These are phyloP conservation scores for Aegilops speltoides DNA, from an alignment of 176 grass and related monocot genomes.

Conservation along the genomic window DNA sequence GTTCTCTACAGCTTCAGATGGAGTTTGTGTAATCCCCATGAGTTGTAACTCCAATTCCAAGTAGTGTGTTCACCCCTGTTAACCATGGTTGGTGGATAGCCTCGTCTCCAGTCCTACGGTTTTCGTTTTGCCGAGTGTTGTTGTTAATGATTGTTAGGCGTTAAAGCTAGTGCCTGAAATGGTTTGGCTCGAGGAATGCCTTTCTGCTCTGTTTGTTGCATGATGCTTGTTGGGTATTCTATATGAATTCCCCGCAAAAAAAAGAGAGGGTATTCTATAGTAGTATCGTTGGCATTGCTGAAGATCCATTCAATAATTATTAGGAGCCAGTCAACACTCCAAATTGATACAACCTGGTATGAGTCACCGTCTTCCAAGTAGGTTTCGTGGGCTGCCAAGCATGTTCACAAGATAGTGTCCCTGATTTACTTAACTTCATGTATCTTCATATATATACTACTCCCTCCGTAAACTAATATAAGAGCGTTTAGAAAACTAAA, in stretches of 20 bases:
- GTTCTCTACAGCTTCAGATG: not conserved
- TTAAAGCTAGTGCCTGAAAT: not conserved
- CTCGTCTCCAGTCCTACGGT: not conserved
- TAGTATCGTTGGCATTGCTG: not conserved
- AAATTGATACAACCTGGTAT: constrained; percentile 30
- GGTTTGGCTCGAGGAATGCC: not conserved
- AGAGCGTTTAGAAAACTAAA: no score
- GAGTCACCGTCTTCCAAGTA: not conserved
- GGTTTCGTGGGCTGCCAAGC: not conserved
- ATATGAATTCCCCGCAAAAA: not conserved
- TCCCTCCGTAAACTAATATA: no score
- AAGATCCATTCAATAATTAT: not conserved
- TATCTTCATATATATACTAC: not conserved
- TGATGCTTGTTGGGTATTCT: constrained; percentile 1
- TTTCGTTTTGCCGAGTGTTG: not conserved
- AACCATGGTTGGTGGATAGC: not conserved
- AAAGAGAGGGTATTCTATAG: no score
- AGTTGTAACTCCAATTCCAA: not conserved
- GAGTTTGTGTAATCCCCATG: not conserved
- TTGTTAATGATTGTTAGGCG: not conserved
- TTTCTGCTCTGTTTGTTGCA: not conserved
- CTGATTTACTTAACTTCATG: constrained; percentile 2
- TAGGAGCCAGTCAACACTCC: not conserved
- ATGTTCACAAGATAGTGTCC: not conserved
- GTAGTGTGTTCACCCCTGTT: not conserved